A percentile compares a stretch with the other conserved stretches of the same genome.
phyloP scores from a whole-genome alignment of 2,329 filamentous ascomycete species.

The Ophiostoma australiae region DNA sequence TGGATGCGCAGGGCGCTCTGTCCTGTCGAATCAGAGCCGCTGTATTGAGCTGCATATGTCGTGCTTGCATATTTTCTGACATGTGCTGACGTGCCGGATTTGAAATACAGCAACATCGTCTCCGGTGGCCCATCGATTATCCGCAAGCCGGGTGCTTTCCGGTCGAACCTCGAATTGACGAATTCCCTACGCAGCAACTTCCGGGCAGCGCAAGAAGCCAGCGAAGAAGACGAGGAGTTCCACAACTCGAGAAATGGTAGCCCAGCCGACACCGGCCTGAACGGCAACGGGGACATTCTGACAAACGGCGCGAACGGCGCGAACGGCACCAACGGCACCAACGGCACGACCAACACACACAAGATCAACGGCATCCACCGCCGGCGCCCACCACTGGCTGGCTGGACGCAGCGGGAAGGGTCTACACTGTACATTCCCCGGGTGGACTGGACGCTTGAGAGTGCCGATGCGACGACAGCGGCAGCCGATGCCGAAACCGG shows the following conservation, averaged over 20 bases:
- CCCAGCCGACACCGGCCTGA: conserved; percentile 24
- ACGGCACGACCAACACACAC: background rate
- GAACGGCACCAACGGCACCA: background rate
- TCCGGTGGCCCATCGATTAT: conserved; percentile 77
- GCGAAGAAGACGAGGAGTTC: conserved; percentile 42
- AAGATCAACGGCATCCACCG: conserved; percentile 22
- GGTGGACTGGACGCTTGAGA: conserved; percentile 54
- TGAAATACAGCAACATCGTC: conserved; percentile 66
- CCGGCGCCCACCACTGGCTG: conserved; percentile 34
- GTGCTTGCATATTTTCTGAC: conserved; percentile 13
- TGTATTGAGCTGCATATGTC: background rate
- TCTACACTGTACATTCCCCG: conserved; percentile 69
- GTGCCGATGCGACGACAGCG: background rate
- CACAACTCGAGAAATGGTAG: conserved; percentile 23
- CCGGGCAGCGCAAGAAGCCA: conserved; percentile 58
- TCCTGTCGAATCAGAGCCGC: background rate
- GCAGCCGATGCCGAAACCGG: conserved; percentile 10
- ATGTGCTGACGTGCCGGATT: conserved; percentile 16
- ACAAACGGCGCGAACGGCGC: conserved; percentile 21
- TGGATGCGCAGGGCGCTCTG: background rate
- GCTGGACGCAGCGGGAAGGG: conserved; percentile 65
- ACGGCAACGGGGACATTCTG: conserved; percentile 16
- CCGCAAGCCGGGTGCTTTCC: conserved; percentile 68
- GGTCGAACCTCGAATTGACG: conserved; percentile 89
- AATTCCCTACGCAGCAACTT: conserved; percentile 85